Evolutionary conservation across 768 basidiomycete species (phyloP).

Genomic region (Harrya chromipes): DNA sequence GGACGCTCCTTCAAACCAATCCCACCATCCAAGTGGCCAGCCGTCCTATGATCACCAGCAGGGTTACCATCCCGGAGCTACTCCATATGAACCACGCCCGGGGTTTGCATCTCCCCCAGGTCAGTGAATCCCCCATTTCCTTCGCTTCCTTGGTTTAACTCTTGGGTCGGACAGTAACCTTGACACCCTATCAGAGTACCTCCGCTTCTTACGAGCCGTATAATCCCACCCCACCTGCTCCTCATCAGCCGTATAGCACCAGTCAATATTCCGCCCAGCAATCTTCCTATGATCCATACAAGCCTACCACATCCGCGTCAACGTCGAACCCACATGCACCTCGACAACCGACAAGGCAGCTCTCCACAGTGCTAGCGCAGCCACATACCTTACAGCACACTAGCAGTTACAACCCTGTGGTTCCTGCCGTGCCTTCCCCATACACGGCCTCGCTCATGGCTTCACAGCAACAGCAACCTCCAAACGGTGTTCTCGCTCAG

Average conservation of each 20-base stretch:
- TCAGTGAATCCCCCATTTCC: slow-evolving; percentile 13
- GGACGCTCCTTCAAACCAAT: slow-evolving; percentile 11
- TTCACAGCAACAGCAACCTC: slow-evolving; percentile 11
- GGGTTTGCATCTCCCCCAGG: slow-evolving; percentile 20
- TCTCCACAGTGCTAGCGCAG: slow-evolving; percentile 14
- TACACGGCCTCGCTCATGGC: slow-evolving; percentile 18
- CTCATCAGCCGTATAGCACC: slow-evolving; percentile 14
- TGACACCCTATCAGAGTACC: slow-evolving; percentile 10
- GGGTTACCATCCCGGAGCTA: slow-evolving; percentile 31
- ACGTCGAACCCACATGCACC: slow-evolving; percentile 23
- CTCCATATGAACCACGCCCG: slow-evolving; percentile 22
- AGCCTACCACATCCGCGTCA: slow-evolving; percentile 19
- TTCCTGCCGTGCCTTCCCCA: slow-evolving; percentile 25
- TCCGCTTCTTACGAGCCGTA: slow-evolving; percentile 26
- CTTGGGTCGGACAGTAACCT: slow-evolving; percentile 8
- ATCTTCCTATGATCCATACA: slow-evolving; percentile 36
- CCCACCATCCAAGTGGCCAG: slow-evolving; percentile 11
- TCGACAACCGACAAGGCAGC: slow-evolving; percentile 12
- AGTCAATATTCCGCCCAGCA: slow-evolving; percentile 17
- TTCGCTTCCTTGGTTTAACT: slow-evolving; percentile 3
- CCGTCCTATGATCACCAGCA: slow-evolving; percentile 29
- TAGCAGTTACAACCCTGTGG: slow-evolving; percentile 25
- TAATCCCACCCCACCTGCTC: slow-evolving; percentile 14
- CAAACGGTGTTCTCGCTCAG: slow-evolving; percentile 25
- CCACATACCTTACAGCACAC: slow-evolving; percentile 30